Evolutionary conservation across 805 yeast species (phyloP), one percentile per base, ranked within the genome.

Genomic region (Suhomyces pyralidae): DNA sequence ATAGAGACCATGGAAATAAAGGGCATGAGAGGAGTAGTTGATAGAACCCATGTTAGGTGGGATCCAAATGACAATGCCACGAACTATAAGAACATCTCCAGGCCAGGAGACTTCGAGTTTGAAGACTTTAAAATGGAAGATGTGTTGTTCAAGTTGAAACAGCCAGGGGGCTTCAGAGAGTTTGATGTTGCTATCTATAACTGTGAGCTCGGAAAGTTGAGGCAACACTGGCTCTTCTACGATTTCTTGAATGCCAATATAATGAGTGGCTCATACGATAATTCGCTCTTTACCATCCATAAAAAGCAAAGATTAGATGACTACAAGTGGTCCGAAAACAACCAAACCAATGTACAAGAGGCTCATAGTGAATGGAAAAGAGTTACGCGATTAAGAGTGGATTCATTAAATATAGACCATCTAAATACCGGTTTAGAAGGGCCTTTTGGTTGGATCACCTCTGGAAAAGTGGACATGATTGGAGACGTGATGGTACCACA

Each of bases 361-460:
- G 54, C 51, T 12, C 52, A 51, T 22, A 40, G 49, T 3, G 76
- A 77, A 9, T 81, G 85, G 84, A 77, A 78, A 55, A 77, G 85
- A 52, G 81, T 88, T 10, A 90, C 93, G 1, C 77, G 97, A 44
- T 77, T 90, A 55, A 74, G 98, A 48, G 86, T 92, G 36, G 98
- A 94, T 65, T 84, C 90, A 26, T 80, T 94, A 51, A 85, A 84
- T 63, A 81, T 94, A 38, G 96, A 93, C 59, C 98, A 94, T 69
- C 71, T 94, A 53, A 94, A 94, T 64, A 82, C 89, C 1, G 98
- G 97, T 0, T 80, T 89, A 52, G 84, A 85, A 51, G 99, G 99
- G 0, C 97, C 98, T 10, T 90, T 94, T 69, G 97, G 98, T 6
- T 94, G 99, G 99, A 93, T 94, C 51, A 84, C 90, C 5, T 80